Evolutionary conservation across 1,139 yeast genomes (phyloP).

Genomic region (Meyerozyma sp.): DNA sequence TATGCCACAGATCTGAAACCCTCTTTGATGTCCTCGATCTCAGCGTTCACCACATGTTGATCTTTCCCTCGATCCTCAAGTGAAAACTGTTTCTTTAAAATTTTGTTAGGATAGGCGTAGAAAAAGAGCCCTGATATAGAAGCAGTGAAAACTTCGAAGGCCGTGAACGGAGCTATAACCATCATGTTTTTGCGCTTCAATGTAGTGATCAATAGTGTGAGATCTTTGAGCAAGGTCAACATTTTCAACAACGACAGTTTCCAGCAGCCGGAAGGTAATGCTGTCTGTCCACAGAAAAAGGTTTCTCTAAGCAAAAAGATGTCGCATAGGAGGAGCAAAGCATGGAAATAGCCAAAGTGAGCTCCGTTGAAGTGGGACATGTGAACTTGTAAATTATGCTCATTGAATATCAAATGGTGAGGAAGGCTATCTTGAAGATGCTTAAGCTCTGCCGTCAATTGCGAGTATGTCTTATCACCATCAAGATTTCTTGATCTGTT

Average conservation of each 20-base stretch:
- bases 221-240: slow-evolving; percentile 19
- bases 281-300: slow-evolving; percentile 25
- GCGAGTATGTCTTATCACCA: slow-evolving; percentile 18
- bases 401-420: slow-evolving; percentile 15
- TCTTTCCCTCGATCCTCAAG: not conserved
- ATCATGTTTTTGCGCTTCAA: slow-evolving; percentile 22
- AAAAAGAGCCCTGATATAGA: slow-evolving; percentile 29
- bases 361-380: slow-evolving; percentile 28
- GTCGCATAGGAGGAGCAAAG: slow-evolving; percentile 25
- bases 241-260: slow-evolving; percentile 15
- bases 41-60: not conserved
- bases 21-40: not conserved
- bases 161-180: slow-evolving; percentile 36
- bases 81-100: slow-evolving; percentile 3
- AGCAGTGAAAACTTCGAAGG: slow-evolving; percentile 31
- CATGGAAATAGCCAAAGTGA: slow-evolving; percentile 32
- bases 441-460: slow-evolving; percentile 17
- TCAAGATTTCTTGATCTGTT: slow-evolving; percentile 27
- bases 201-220: slow-evolving; percentile 17
- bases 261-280: slow-evolving; percentile 29
- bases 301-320: slow-evolving; percentile 31
- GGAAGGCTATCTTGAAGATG: slow-evolving; percentile 19
- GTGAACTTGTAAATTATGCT: slow-evolving; percentile 25
- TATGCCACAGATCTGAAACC: not conserved
- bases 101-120: slow-evolving; percentile 23